These are phyloP conservation scores for Plasmodium vivax DNA, from an alignment of 169 alveolate genomes.

Conservation along the genomic window DNA sequence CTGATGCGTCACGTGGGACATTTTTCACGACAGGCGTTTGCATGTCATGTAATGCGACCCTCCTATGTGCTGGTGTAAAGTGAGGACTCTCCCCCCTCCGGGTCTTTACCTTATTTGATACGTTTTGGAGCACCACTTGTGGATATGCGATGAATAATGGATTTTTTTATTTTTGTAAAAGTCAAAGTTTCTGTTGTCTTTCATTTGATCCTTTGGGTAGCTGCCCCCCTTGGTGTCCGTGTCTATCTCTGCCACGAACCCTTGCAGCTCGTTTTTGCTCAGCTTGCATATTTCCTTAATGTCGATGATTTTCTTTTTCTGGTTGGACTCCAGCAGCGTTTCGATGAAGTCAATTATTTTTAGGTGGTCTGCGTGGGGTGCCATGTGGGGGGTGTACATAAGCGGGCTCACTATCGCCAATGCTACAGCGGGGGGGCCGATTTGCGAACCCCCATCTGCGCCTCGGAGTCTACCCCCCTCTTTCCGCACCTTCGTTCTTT, in stretches of 20 bases:
- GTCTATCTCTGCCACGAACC: slow-evolving; percentile 72
- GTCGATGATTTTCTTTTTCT: slow-evolving; percentile 69
- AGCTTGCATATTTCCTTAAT: slow-evolving; percentile 72
- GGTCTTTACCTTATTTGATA: slow-evolving; percentile 66
- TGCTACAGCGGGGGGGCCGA: not conserved
- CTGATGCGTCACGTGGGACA: not conserved
- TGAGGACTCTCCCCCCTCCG: not conserved
- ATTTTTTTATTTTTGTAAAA: slow-evolving; percentile 35
- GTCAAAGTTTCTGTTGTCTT: slow-evolving; percentile 46
- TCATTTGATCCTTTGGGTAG: slow-evolving; percentile 10
- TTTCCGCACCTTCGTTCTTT: slow-evolving; percentile 66
- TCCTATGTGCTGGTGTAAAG: not conserved
- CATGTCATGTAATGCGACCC: not conserved
- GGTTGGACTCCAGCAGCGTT: slow-evolving; percentile 56
- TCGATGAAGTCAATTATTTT: slow-evolving; percentile 70
- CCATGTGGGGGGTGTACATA: not conserved
- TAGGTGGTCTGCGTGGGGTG: slow-evolving; percentile 6
- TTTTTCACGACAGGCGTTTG: not conserved
- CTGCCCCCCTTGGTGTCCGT: slow-evolving; percentile 10
- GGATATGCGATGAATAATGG: slow-evolving; percentile 74
- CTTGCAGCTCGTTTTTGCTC: slow-evolving; percentile 69
- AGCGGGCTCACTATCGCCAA: not conserved
- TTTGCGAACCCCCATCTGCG: not conserved
- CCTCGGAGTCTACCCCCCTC: not conserved
- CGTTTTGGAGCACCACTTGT: slow-evolving; percentile 75